Evolutionary conservation across 1,139 yeast species (phyloP).

Genomic region (Casaregolazyma lundiana): DNA sequence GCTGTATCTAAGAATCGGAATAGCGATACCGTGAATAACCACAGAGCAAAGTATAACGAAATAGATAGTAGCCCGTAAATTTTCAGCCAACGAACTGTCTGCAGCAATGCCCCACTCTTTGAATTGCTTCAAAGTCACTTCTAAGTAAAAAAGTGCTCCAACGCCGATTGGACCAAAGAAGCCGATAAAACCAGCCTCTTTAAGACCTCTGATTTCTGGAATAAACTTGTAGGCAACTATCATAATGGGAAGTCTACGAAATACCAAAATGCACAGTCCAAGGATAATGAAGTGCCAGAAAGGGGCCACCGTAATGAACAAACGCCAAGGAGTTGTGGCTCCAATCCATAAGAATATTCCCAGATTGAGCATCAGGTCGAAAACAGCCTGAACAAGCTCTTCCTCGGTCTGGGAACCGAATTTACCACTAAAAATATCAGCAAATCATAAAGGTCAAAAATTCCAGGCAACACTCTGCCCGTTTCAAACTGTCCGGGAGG

Average conservation of each 20-base stretch:
- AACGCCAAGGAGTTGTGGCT: constrained; percentile 36
- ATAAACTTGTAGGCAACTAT: constrained; percentile 33
- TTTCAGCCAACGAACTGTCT: constrained; percentile 14
- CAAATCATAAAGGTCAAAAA: not conserved
- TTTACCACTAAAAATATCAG: constrained; percentile 27
- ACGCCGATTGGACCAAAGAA: constrained; percentile 46
- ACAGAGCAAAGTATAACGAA: constrained; percentile 28
- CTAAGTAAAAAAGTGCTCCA: constrained; percentile 36
- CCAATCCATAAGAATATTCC: constrained; percentile 37
- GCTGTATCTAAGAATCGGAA: constrained; percentile 19
- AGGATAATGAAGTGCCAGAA: constrained; percentile 34
- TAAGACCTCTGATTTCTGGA: constrained; percentile 36
- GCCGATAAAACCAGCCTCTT: constrained; percentile 40
- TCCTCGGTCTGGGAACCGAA: constrained; percentile 30
- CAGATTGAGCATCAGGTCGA: constrained; percentile 35
- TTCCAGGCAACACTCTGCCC: not conserved
- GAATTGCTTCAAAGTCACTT: constrained; percentile 24
- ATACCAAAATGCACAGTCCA: constrained; percentile 30
- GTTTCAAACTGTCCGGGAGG: not conserved
- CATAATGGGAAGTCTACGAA: constrained; percentile 37
- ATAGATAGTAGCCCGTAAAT: constrained; percentile 27
- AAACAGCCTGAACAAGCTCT: constrained; percentile 30
- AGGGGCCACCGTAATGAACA: constrained; percentile 24
- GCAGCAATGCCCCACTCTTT: constrained; percentile 13
- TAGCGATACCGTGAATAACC: constrained; percentile 31